Evolutionary conservation across 1,284 basidiomycete species (phyloP).

Genomic region (Pyrrhoderma noxium): DNA sequence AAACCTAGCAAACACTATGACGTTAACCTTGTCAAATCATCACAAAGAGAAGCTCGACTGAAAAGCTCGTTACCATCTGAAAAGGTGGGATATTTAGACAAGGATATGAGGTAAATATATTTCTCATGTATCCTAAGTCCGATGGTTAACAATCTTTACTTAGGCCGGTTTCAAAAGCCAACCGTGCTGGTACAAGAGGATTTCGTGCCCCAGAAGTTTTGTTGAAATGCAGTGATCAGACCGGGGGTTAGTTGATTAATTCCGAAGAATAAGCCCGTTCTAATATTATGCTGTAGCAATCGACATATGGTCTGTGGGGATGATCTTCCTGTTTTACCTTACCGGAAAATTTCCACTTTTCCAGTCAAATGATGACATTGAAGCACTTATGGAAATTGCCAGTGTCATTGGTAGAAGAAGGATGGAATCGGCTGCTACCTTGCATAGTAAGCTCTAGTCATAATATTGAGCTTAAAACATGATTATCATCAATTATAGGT

Average conservation of each 20-base stretch:
- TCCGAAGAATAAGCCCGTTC: slow-evolving; percentile 5
- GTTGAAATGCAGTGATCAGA: slow-evolving; percentile 92
- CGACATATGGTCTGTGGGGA: slow-evolving; percentile 94
- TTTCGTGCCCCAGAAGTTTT: slow-evolving; percentile 97
- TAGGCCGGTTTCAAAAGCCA: slow-evolving; percentile 86
- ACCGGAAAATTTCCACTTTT: slow-evolving; percentile 92
- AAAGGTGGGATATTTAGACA: slow-evolving; percentile 65
- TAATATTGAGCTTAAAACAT: slow-evolving; percentile 9
- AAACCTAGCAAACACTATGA: slow-evolving; percentile 35
- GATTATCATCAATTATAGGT: slow-evolving; percentile 39
- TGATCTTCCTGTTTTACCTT: slow-evolving; percentile 89
- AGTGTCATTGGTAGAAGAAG: slow-evolving; percentile 76
- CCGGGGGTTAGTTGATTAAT: slow-evolving; percentile 57
- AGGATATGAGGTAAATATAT: slow-evolving; percentile 49
- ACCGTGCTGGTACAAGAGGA: slow-evolving; percentile 93
- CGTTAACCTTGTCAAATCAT: slow-evolving; percentile 37
- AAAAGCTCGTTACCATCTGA: slow-evolving; percentile 51
- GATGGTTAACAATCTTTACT: slow-evolving; percentile 1
- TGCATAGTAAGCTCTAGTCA: slow-evolving; percentile 72
- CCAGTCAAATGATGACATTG: slow-evolving; percentile 90
- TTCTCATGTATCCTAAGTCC: background rate
- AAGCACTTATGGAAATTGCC: slow-evolving; percentile 89
- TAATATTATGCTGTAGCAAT: slow-evolving; percentile 52
- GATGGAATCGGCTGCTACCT: slow-evolving; percentile 81
- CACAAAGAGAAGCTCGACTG: slow-evolving; percentile 56